Base-by-base conservation (phyloP, 805 yeast genomes). In the Kodamaea neixiangensis region DNA sequence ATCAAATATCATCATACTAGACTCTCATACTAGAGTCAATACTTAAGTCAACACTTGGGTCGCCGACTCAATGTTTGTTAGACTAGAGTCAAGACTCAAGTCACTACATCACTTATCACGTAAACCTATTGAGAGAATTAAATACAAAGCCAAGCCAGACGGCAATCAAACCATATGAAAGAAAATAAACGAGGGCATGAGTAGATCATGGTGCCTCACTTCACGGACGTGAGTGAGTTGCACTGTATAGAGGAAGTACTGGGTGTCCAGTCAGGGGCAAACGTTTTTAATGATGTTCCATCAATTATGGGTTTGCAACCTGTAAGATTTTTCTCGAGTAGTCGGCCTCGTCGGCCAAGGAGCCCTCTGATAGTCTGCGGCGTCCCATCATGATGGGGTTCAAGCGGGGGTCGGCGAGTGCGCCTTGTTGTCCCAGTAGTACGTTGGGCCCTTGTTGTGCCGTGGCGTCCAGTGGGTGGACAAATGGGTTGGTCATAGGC, bases 331-430 rank as follows among this genome's bases (percentile, higher is more conserved):
- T 89, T 63, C 91, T 76, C 46, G 88, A 78, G 68, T 86, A 88
- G 65, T 89, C 94, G 3, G 89, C 82, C 54, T 87, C 96, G 65
- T 90, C 96, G 9, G 96, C 92, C 48, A 92, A 73, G 2, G 93
- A 84, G 3, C 97, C 97, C 60, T 88, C 93, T 60, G 91, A 83
- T 54, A 89, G 76, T 56, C 97, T 76, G 62, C 96, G 82, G 63
- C 92, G 82, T 35, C 96, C 96, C 66, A 87, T 72, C 86, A 87
- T 83, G 41, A 82, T 79, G 1, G 91, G 90, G 64, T 86, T 85
- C 54, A 86, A 69, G 51, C 91, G 75, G 45, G 87, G 90, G 65
- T 82, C 92, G 41, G 57, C 70, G 48, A 69, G 53, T 33, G 54
- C 50, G 42, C 49, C 46, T n/a, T 17, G 15, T 31, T 20, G 31